Evolutionary conservation across 2,329 filamentous ascomycete species (phyloP), one percentile per base, ranked within the genome.

Genomic region (Alternaria postmessia): DNA sequence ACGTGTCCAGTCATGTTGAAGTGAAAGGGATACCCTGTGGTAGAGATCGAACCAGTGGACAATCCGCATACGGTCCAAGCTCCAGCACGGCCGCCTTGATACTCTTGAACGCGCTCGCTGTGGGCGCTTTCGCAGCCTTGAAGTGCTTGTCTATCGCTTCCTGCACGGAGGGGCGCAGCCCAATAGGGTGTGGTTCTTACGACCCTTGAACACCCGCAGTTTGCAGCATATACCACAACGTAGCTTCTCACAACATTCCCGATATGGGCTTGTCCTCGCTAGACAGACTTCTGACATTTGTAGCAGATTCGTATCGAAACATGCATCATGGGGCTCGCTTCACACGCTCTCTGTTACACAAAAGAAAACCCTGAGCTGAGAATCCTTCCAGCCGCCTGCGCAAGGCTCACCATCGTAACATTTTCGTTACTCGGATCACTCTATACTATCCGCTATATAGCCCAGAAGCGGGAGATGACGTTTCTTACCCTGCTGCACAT

Each of bases 381-480:
- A 32, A 30, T 12, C 22, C 16, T 52, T 34, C 47, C 26, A 39
- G 43, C 41, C 30, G 48, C 26, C 26, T 58, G 43, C 41, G 49
- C 32, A 28, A 53, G 55, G 32, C 55, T 26, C 32, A 43, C 6
- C 22, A 42, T 9, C 22, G n/a, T 46, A n/a, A 20, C 39, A 22
- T 32, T 24, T 16, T 30, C 9, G n/a, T 39, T 49, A 44, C 51
- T 46, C 24, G 43, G n/a, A 26, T 34, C 28, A 43, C 46, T 48
- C 52, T 34, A 22, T 49, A 55, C 54, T 24, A 38, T 20, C 46
- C 5, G 36, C 30, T 26, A 22, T 41, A 46, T 54, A 16, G 20
- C n/a, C 57, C 32, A 18, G 44, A 32, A 44, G 32, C 57, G 38
- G 51, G 44, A 55, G 34, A 54, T 55, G 57, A 51, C 51, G 51